phyloP scores from a whole-genome alignment of 2,329 filamentous ascomycete genomes.

The Ophiostoma australiae region DNA sequence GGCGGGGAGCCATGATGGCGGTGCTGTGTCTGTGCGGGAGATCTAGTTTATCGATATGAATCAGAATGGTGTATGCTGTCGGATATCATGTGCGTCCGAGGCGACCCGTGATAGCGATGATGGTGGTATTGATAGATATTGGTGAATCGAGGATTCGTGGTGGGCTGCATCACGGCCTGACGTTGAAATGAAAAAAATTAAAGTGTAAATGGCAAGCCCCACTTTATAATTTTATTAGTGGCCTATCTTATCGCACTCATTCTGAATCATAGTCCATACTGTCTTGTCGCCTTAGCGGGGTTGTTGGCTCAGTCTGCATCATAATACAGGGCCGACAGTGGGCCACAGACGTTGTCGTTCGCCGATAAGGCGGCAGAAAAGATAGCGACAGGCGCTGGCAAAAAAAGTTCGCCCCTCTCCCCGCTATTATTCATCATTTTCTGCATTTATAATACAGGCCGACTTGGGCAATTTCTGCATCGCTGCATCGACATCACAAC shows the following conservation, averaged over 20 bases:
- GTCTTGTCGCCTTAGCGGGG: not conserved
- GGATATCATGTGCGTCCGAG: not conserved
- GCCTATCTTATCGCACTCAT: constrained; percentile 24
- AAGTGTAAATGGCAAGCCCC: constrained; percentile 5
- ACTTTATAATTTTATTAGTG: constrained; percentile 20
- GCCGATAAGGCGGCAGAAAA: constrained; percentile 13
- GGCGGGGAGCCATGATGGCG: constrained; percentile 25
- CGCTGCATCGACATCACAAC: not conserved
- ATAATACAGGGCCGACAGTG: not conserved
- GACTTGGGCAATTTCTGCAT: constrained; percentile 14
- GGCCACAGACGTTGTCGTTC: not conserved
- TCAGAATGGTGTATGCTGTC: not conserved
- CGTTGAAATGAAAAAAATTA: constrained; percentile 15
- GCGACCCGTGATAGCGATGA: not conserved
- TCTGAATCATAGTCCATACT: constrained; percentile 17
- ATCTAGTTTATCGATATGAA: not conserved
- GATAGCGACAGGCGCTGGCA: constrained; percentile 15
- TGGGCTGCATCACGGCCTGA: constrained; percentile 12
- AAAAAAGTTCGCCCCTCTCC: constrained; percentile 33
- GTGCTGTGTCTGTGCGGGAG: not conserved
- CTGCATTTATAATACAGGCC: constrained; percentile 6
- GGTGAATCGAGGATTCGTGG: not conserved
- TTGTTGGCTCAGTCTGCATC: not conserved
- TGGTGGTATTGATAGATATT: not conserved
- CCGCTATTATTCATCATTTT: constrained; percentile 23